Evolutionary conservation across 805 yeast species (phyloP), one percentile per base, ranked within the genome.

Genomic region (Yarrowia hollandica): DNA sequence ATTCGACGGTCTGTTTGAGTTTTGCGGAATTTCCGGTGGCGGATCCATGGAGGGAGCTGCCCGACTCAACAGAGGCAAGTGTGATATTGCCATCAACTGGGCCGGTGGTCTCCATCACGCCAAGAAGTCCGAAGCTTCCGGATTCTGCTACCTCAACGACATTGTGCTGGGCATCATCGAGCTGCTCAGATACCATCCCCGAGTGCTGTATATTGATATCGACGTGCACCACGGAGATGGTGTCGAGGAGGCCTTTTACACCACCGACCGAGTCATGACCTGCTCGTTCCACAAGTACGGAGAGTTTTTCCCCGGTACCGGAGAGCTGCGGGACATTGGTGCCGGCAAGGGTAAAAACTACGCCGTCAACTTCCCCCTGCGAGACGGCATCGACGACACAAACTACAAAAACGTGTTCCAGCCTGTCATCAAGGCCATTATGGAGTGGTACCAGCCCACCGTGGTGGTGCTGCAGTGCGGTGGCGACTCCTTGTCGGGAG

Each of bases 151-250:
- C 68, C 85, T 90, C 42, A 92, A 92, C 73, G 98, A 92, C 74
- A 92, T 92, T 63, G 98, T 90, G 1, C 76, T 92, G 46, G 90
- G 96, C 48, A 89, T 91, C 39, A 76, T 92, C 62, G 90, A 92
- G 70, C 77, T 92, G 38, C 76, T 92, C 62, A 76, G 97, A 57
- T 90, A 88, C 64, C 96, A 91, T 72, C 94, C 96, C 38, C 80
- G 98, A 64, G 97, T 92, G 7, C 77, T 92, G 69, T 92, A 92
- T 71, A 88, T 92, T 59, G 98, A 92, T 72, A 91, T 90, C 60
- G 98, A 92, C 71, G 81, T 92, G 12, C 98, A 92, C 71, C 98
- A 92, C 69, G 98, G 98, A 42, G 98, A 92, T 72, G 98, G 98
- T 64, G 98, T 92, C 16, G 96, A 92, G 72, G 98, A 92, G 72